phyloP scores from a whole-genome alignment of 1,284 basidiomycete species.

The Marasmius fiardii region DNA sequence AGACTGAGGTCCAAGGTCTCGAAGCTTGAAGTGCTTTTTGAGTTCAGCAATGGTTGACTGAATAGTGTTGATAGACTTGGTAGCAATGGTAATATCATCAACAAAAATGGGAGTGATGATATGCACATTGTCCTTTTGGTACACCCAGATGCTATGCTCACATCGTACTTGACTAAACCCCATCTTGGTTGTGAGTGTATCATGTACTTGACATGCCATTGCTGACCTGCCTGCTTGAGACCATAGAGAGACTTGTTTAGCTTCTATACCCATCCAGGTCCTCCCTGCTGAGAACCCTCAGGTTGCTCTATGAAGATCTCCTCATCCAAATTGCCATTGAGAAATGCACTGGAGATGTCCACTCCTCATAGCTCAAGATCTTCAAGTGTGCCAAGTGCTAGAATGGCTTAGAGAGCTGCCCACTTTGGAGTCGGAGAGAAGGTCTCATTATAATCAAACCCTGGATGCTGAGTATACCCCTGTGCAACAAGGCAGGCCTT shows the following conservation, averaged over 20 bases:
- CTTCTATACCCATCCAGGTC: slow-evolving; percentile 8
- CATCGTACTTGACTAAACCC: slow-evolving; percentile 20
- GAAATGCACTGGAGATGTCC: slow-evolving; percentile 27
- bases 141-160: too few relatives aligned
- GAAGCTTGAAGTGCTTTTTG: slow-evolving; percentile 22
- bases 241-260: slow-evolving; percentile 20
- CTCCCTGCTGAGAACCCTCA: slow-evolving; percentile 16
- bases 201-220: slow-evolving; percentile 23
- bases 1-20: slow-evolving; percentile 19
- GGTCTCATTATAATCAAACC: slow-evolving; percentile 38
- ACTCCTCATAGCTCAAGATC: too few relatives aligned
- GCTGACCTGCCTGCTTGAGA: slow-evolving; percentile 24
- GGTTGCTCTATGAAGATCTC: slow-evolving; percentile 19
- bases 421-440: too few relatives aligned
- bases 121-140: slow-evolving; percentile 4
- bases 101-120: slow-evolving; percentile 20
- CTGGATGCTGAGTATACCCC: slow-evolving; percentile 35
- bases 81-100: slow-evolving; percentile 22
- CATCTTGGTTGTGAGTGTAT: slow-evolving; percentile 13
- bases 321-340: slow-evolving; percentile 23
- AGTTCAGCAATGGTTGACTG: slow-evolving; percentile 14
- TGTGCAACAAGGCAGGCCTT: slow-evolving; percentile 38
- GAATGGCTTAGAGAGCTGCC: too few relatives aligned
- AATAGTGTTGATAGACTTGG: slow-evolving; percentile 7
- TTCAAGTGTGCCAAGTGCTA: too few relatives aligned